phyloP scores from a whole-genome alignment of 2,329 filamentous ascomycete species.

The Teratosphaeria epicoccoides region DNA sequence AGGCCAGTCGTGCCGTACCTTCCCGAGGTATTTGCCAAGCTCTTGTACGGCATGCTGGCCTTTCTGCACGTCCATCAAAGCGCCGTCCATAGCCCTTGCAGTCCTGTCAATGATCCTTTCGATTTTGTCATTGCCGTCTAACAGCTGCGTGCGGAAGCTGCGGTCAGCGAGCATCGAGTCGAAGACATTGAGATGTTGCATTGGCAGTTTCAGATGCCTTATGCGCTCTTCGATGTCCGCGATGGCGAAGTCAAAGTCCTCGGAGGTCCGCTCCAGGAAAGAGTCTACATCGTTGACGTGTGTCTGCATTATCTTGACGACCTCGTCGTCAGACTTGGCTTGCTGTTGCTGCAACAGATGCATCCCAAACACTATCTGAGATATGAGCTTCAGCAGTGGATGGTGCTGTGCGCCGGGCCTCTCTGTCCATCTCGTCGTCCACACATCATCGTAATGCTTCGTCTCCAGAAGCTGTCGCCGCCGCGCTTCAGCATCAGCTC shows the following conservation, averaged over 20 bases:
- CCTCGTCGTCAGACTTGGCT: slow-evolving; percentile 79
- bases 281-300: slow-evolving; percentile 92
- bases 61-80: slow-evolving; percentile 66
- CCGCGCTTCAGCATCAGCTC: slow-evolving; percentile 46
- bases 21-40: slow-evolving; percentile 63
- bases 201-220: slow-evolving; percentile 67
- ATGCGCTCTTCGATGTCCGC: slow-evolving; percentile 72
- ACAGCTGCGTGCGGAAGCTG: slow-evolving; percentile 67
- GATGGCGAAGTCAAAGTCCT: slow-evolving; percentile 70
- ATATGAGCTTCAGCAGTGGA: slow-evolving; percentile 77
- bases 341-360: slow-evolving; percentile 75
- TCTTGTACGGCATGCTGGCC: slow-evolving; percentile 66
- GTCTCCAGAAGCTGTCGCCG: slow-evolving; percentile 59
- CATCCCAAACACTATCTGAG: slow-evolving; percentile 88
- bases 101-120: slow-evolving; percentile 81
- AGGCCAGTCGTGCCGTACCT: slow-evolving; percentile 45
- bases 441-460: slow-evolving; percentile 57
- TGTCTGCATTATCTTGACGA: slow-evolving; percentile 76
- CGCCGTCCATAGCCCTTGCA: slow-evolving; percentile 62
- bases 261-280: slow-evolving; percentile 74
- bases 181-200: slow-evolving; percentile 73
- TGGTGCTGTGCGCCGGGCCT: slow-evolving; percentile 68
- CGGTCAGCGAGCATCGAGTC: slow-evolving; percentile 80
- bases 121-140: slow-evolving; percentile 81
- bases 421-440: slow-evolving; percentile 66